These are phyloP conservation scores for Sphaerobolus stellatus DNA, from an alignment of 1,284 basidiomycete genomes.

Conservation along the genomic window DNA sequence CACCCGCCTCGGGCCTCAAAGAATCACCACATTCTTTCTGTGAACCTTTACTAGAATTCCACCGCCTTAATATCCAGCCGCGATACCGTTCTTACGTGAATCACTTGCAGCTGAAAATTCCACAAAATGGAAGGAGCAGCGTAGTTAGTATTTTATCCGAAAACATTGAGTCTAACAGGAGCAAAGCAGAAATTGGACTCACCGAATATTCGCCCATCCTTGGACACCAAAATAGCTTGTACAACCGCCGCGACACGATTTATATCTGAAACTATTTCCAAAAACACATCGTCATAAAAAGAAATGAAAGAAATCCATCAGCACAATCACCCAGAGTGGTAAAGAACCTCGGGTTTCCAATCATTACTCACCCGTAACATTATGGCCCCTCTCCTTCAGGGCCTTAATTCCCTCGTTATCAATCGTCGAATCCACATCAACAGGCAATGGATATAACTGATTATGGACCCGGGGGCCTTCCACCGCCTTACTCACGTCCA, in stretches of 20 bases:
- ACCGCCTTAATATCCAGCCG: conserved; percentile 64
- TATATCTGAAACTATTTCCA: conserved; percentile 45
- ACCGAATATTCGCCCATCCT: conserved; percentile 52
- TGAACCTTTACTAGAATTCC: no score
- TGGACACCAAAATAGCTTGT: conserved; percentile 64
- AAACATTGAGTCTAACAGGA: no score
- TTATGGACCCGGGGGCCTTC: conserved; percentile 90
- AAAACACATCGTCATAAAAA: conserved; percentile 9
- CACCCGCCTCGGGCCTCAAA: no score
- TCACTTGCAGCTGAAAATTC: conserved; percentile 81
- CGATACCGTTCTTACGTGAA: conserved; percentile 81
- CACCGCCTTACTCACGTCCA: conserved; percentile 77
- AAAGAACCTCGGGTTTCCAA: not conserved
- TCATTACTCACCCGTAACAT: conserved; percentile 55
- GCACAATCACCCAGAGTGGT: no score
- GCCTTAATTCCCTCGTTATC: conserved; percentile 52
- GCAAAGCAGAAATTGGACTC: no score
- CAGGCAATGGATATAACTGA: conserved; percentile 72
- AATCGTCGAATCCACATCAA: conserved; percentile 68
- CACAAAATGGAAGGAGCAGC: no score
- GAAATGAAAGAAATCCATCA: conserved; percentile 10
- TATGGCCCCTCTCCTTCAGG: conserved; percentile 67
- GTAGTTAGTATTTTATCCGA: no score
- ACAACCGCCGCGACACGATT: conserved; percentile 67
- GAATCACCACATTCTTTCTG: no score